These are phyloP conservation scores for Podaxis sp. DNA, from an alignment of 768 basidiomycete genomes.

Conservation along the genomic window DNA sequence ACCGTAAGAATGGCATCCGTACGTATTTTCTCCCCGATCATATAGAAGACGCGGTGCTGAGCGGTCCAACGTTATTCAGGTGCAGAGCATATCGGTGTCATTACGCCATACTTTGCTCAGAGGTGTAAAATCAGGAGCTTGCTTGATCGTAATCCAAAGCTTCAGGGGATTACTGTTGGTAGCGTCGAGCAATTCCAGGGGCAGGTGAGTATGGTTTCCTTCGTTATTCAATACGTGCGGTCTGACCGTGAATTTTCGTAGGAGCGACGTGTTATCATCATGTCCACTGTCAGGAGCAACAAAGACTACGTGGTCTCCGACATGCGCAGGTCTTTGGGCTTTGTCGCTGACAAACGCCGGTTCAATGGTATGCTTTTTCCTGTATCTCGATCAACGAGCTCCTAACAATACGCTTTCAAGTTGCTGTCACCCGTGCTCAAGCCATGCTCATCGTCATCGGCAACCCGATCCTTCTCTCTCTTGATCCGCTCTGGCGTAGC, in stretches of 20 bases:
- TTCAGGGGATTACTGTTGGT: slow-evolving; percentile 54
- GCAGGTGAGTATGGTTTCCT: slow-evolving; percentile 40
- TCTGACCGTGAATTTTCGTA: slow-evolving; percentile 22
- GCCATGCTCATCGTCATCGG: slow-evolving; percentile 64
- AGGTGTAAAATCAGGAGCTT: slow-evolving; percentile 47
- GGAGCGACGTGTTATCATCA: slow-evolving; percentile 59
- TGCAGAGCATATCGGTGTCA: slow-evolving; percentile 58
- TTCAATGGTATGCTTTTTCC: slow-evolving; percentile 48
- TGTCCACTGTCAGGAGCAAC: slow-evolving; percentile 60
- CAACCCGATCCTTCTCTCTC: slow-evolving; percentile 54
- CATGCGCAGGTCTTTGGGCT: slow-evolving; percentile 55
- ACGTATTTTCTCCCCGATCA: slow-evolving; percentile 19
- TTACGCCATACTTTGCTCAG: slow-evolving; percentile 69
- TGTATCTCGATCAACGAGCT: background rate
- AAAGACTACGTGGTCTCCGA: slow-evolving; percentile 48
- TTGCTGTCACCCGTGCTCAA: slow-evolving; percentile 67
- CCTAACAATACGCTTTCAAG: slow-evolving; percentile 28
- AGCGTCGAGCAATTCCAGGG: slow-evolving; percentile 74
- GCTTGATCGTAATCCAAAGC: slow-evolving; percentile 29
- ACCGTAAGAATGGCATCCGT: slow-evolving; percentile 43
- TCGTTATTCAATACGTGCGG: slow-evolving; percentile 5
- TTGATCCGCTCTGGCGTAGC: slow-evolving; percentile 58
- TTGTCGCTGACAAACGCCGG: slow-evolving; percentile 53
- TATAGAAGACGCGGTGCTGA: background rate
- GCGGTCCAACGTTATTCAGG: slow-evolving; percentile 19